Evolutionary conservation across 106 monocot genomes (phyloP).

Genomic region (Xerophyta viscosa): DNA sequence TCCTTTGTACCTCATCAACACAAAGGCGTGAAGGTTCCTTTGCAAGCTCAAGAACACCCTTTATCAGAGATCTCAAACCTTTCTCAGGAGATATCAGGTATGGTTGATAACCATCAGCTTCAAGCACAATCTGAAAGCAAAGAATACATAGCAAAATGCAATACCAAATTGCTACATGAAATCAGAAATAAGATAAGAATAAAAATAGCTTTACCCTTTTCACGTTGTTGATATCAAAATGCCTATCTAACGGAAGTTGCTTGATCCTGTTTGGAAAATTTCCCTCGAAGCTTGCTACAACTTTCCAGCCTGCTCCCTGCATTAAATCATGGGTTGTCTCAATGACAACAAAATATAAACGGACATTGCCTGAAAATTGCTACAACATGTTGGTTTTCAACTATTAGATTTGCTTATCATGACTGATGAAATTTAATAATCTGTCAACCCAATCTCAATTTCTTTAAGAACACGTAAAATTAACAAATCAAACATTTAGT

Average conservation of each 20-base stretch:
- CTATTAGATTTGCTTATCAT: too few relatives aligned
- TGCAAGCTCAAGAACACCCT: slow-evolving; percentile 68
- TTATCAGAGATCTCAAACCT: slow-evolving; percentile 72
- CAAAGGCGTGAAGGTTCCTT: slow-evolving; percentile 92
- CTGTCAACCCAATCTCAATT: too few relatives aligned
- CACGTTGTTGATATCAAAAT: slow-evolving; percentile 96
- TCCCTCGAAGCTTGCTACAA: slow-evolving; percentile 94
- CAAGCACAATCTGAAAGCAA: slow-evolving; percentile 97
- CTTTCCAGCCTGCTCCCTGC: slow-evolving; percentile 91
- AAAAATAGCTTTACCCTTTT: slow-evolving; percentile 61
- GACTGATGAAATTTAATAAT: too few relatives aligned
- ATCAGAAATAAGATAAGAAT: slow-evolving; percentile 6
- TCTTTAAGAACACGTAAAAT: too few relatives aligned
- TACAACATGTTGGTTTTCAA: too few relatives aligned
- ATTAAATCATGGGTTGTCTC: too few relatives aligned
- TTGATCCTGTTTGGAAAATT: slow-evolving; percentile 94
- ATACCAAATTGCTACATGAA: too few relatives aligned
- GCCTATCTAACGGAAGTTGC: slow-evolving; percentile 85
- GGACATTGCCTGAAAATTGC: too few relatives aligned
- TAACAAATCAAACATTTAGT: too few relatives aligned
- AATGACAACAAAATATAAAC: too few relatives aligned
- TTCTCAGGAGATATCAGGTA: slow-evolving; percentile 94
- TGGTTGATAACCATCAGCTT: slow-evolving; percentile 98
- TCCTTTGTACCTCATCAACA: slow-evolving; percentile 76
- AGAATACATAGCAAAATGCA: slow-evolving; percentile 5